These are phyloP conservation scores for Agarophyton chilense DNA, from an alignment of 23 red algal species.

Conservation along the genomic window DNA sequence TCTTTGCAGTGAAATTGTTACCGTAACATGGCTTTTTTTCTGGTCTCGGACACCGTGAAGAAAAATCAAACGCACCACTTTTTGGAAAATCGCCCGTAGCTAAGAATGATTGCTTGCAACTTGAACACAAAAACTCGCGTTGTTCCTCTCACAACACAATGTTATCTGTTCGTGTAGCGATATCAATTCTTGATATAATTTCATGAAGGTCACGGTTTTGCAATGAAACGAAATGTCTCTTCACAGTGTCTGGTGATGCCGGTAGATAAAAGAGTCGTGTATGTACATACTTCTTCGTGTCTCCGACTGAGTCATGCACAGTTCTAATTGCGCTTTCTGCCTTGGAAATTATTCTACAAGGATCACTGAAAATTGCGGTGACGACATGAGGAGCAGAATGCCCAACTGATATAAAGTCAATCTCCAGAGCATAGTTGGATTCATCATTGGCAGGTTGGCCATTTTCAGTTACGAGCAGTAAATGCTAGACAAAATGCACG, in stretches of 20 bases:
- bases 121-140: slow-evolving; percentile 70
- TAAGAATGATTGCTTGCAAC: slow-evolving; percentile 78
- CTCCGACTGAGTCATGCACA: slow-evolving; percentile 34
- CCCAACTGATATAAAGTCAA: slow-evolving; percentile 61
- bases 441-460: slow-evolving; percentile 6
- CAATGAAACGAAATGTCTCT: slow-evolving; percentile 68
- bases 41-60: slow-evolving; percentile 69
- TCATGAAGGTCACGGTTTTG: slow-evolving; percentile 73
- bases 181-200: slow-evolving; percentile 76
- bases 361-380: slow-evolving; percentile 45
- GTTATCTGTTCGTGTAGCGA: slow-evolving; percentile 78
- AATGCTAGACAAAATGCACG: too few relatives aligned
- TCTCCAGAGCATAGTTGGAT: slow-evolving; percentile 65
- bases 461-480: slow-evolving; percentile 45
- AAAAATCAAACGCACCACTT: slow-evolving; percentile 74
- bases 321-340: slow-evolving; percentile 60
- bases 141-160: slow-evolving; percentile 85
- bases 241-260: slow-evolving; percentile 35
- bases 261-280: slow-evolving; percentile 75
- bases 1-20: slow-evolving; percentile 41
- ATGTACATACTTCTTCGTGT: slow-evolving; percentile 77
- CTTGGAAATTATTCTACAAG: slow-evolving; percentile 43
- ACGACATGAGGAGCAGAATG: slow-evolving; percentile 20
- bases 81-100: slow-evolving; percentile 62
- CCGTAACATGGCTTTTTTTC: slow-evolving; percentile 59